Conservation (phyloP, 2,329 filamentous ascomycete species). For the Ramularia endophylla region DNA sequence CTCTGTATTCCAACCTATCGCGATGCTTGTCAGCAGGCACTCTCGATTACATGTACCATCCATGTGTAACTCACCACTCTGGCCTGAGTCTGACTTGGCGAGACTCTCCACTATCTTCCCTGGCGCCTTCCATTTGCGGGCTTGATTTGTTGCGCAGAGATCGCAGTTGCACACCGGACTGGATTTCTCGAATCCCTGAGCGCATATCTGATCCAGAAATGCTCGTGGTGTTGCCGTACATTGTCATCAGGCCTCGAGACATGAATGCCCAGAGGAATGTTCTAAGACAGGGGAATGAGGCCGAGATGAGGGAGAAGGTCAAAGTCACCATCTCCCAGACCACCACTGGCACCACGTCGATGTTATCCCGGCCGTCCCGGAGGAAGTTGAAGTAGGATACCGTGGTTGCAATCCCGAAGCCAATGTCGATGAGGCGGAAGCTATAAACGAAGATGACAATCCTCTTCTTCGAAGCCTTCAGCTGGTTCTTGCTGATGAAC, state of each 20-base stretch:
- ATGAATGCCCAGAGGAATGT: conserved; percentile 24
- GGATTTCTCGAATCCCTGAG: conserved; percentile 7
- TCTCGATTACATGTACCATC: too few relatives aligned
- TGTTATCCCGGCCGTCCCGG: conserved; percentile 10
- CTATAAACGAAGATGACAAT: conserved; percentile 19
- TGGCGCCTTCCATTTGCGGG: neutral
- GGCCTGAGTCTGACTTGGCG: conserved; percentile 2
- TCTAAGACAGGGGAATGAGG: conserved; percentile 22
- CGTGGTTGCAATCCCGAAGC: conserved; percentile 13
- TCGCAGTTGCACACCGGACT: conserved; percentile 12
- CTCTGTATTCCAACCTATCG: conserved; percentile 5
- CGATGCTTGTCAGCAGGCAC: conserved; percentile 2
- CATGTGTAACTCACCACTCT: conserved; percentile 2
- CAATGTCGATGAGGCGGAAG: conserved; percentile 17
- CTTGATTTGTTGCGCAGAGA: conserved; percentile 11
- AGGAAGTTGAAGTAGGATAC: conserved; percentile 21
- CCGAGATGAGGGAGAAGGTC: conserved; percentile 21
- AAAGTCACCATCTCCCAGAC: conserved; percentile 21
- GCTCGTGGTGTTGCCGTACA: conserved; percentile 20
- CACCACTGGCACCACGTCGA: conserved; percentile 17
- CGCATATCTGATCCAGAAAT: conserved; percentile 2
- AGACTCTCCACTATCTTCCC: neutral
- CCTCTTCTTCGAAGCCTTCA: conserved; percentile 19
- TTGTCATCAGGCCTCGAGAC: conserved; percentile 16
- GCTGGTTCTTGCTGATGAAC: conserved; percentile 21